These are phyloP conservation scores for Colletotrichum abscissum DNA, from an alignment of 2,329 filamentous ascomycete species.

Conservation along the genomic window DNA sequence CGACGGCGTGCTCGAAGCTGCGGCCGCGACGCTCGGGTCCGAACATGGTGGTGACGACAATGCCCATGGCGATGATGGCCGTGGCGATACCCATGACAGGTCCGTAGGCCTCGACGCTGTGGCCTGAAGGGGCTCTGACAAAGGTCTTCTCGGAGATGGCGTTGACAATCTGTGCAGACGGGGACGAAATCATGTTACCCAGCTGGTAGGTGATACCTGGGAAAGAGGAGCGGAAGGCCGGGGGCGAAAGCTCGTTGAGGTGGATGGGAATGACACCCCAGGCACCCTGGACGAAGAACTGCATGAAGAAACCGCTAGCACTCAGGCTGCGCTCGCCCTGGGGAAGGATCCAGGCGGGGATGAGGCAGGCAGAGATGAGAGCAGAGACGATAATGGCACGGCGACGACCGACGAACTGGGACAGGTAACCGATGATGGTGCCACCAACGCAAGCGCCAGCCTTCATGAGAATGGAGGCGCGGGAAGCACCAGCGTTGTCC, in stretches of 20 bases:
- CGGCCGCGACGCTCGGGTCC: constrained; percentile 81
- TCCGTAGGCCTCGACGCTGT: constrained; percentile 75
- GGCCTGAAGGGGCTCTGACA: constrained; percentile 63
- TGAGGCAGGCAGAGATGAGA: constrained; percentile 69
- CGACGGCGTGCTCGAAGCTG: constrained; percentile 71
- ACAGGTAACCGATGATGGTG: constrained; percentile 78
- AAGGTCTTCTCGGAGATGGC: constrained; percentile 74
- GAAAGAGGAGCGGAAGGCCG: constrained; percentile 77
- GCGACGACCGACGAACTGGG: constrained; percentile 80
- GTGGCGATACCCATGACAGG: constrained; percentile 82
- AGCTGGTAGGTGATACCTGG: constrained; percentile 79
- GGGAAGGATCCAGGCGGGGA: constrained; percentile 78
- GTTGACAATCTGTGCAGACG: constrained; percentile 82
- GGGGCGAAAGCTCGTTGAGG: constrained; percentile 78
- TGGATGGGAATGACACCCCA: constrained; percentile 79
- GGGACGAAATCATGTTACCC: constrained; percentile 79
- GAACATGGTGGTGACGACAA: constrained; percentile 73
- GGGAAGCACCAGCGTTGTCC: constrained; percentile 69
- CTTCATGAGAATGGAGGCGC: constrained; percentile 87
- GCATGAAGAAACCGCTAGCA: constrained; percentile 75
- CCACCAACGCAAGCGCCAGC: constrained; percentile 80
- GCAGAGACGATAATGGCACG: constrained; percentile 72
- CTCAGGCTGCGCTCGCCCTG: constrained; percentile 69
- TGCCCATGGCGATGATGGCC: constrained; percentile 79
- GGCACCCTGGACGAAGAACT: constrained; percentile 75